phyloP scores from a whole-genome alignment of 164 flowering plant genomes.

The Piper longum region DNA sequence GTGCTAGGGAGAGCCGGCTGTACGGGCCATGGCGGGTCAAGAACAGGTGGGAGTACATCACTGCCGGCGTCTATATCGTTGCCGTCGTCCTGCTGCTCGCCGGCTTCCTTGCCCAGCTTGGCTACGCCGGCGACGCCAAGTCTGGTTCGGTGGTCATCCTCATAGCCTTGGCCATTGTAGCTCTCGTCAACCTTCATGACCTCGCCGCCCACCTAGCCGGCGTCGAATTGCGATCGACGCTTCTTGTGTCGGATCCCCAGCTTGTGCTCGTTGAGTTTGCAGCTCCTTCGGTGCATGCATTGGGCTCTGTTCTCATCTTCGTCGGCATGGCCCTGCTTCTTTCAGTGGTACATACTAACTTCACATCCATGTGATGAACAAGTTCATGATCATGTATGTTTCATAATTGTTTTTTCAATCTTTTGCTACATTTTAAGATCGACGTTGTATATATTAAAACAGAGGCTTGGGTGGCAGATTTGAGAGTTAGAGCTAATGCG shows the following conservation, averaged over 20 bases:
- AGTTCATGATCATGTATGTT: too few relatives aligned
- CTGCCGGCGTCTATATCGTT: slow-evolving; percentile 69
- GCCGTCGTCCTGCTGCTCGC: slow-evolving; percentile 39
- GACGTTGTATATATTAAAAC: too few relatives aligned
- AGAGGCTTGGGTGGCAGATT: not conserved
- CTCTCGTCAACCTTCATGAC: slow-evolving; percentile 58
- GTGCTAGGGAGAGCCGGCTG: slow-evolving; percentile 60
- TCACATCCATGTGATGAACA: too few relatives aligned
- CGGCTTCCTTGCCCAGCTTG: slow-evolving; percentile 49
- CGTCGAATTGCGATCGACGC: slow-evolving; percentile 35
- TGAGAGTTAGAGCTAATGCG: not conserved
- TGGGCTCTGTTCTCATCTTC: slow-evolving; percentile 42
- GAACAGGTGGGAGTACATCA: slow-evolving; percentile 58
- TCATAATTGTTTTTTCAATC: too few relatives aligned
- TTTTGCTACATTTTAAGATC: too few relatives aligned
- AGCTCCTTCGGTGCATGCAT: slow-evolving; percentile 43
- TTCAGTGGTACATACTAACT: slow-evolving; percentile 31
- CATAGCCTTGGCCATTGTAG: slow-evolving; percentile 27
- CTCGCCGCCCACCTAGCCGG: slow-evolving; percentile 70
- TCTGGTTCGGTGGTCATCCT: slow-evolving; percentile 57
- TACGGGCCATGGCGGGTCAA: slow-evolving; percentile 52
- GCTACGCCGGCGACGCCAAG: slow-evolving; percentile 26
- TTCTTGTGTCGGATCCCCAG: slow-evolving; percentile 53
- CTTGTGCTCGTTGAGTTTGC: slow-evolving; percentile 77
- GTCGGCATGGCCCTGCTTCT: slow-evolving; percentile 49